A percentile compares a stretch with the other conserved stretches of the same genome.
Conservation (phyloP, 805 yeast genomes). For the Maudiozyma serrabonitensis region DNA sequence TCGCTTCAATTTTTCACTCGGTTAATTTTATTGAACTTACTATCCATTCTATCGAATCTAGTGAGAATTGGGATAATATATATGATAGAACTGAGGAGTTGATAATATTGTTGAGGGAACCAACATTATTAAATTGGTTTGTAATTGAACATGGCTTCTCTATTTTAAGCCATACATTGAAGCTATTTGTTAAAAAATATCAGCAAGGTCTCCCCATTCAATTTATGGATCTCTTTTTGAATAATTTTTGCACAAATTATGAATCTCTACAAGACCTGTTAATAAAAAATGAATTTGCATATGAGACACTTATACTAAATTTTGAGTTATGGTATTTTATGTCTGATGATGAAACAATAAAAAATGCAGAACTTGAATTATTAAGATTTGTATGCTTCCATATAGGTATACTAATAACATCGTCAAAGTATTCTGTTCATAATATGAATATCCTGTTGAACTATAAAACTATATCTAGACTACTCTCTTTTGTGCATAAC, state of each 20-base stretch:
- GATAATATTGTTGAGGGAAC: slow-evolving; percentile 11
- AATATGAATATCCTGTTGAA: slow-evolving; percentile 45
- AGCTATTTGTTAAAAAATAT: slow-evolving; percentile 11
- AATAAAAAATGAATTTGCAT: slow-evolving; percentile 46
- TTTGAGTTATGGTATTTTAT: slow-evolving; percentile 46
- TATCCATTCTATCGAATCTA: slow-evolving; percentile 8
- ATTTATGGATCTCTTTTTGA: slow-evolving; percentile 40
- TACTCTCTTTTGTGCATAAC: slow-evolving; percentile 27
- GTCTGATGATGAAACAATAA: neutral
- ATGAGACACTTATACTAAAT: slow-evolving; percentile 50
- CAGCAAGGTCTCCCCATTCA: slow-evolving; percentile 29
- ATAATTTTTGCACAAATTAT: slow-evolving; percentile 47
- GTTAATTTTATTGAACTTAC: slow-evolving; percentile 12
- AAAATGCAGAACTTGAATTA: slow-evolving; percentile 29
- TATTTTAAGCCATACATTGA: slow-evolving; percentile 13
- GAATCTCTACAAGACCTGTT: slow-evolving; percentile 45
- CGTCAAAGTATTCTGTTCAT: slow-evolving; percentile 40
- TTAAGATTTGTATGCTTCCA: slow-evolving; percentile 49
- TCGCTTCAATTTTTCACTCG: slow-evolving; percentile 13
- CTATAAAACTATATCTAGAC: slow-evolving; percentile 37
- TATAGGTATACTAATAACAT: slow-evolving; percentile 43
- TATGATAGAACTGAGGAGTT: slow-evolving; percentile 13
- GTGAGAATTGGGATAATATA: slow-evolving; percentile 7
- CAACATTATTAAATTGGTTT: slow-evolving; percentile 11
- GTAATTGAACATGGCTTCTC: slow-evolving; percentile 15